Base-by-base conservation (phyloP, 164 flowering plant species). In the Kingdonia uniflora region DNA sequence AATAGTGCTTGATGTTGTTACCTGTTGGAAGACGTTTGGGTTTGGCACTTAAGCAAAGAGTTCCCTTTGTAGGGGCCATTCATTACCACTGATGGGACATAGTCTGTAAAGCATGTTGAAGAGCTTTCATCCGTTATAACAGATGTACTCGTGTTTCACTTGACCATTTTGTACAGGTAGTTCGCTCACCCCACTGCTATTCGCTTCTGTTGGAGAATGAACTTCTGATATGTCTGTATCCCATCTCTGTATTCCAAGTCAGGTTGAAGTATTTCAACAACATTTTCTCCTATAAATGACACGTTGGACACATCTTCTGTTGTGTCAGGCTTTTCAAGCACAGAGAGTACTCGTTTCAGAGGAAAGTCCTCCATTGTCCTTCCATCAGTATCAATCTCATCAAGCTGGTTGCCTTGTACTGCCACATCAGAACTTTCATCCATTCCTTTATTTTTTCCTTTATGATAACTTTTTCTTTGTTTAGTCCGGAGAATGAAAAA, bases 241-340 rank as follows among this genome's bases (percentile, higher is more conserved):
- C 44, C 44, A 41, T 41, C 17, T 14, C 44, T 41, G 15, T 41
- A 14, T 41, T 41, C 44, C 17, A 16, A 3, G 4, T 41, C 44
- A 14, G 15, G 44, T 16, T 41, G 44, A 14, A 41, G 44, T 11
- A 41, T 41, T 41, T 41, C 44, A 41, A 16, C 15, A 41, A n/a
- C n/a, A n/a, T n/a, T n/a, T n/a, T 41, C 44, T 41, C 44, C 44
- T 41, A 11, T 14, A 41, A 14, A 14, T 14, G 44, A 14, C 15
- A 41, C 44, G 11, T 41, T 14, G 11, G n/a, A n/a, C n/a, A n/a
- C n/a, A n/a, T n/a, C n/a, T n/a, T n/a, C n/a, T n/a, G n/a, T n/a
- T n/a, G n/a, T n/a, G n/a, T n/a, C n/a, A n/a, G 44, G n/a, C 11
- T 41, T 41, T 41, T 41, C 44, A 41, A 16, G 44, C n/a, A 41